Evolutionary conservation across 495 filamentous ascomycete species (phyloP), one percentile per base, ranked within the genome.

Genomic region (Trichoderma gamsii): DNA sequence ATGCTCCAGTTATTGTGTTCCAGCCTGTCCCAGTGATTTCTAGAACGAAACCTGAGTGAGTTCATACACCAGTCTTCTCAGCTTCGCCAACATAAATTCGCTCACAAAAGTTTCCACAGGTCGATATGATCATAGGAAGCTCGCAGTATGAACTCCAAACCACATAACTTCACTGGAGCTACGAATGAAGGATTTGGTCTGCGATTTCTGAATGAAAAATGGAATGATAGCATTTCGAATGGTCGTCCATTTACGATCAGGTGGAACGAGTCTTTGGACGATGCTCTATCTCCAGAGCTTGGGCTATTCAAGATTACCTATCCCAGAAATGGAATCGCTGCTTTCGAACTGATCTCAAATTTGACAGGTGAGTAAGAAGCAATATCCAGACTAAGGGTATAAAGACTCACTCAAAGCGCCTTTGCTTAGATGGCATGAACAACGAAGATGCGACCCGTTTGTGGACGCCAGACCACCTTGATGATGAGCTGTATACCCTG

Each of bases 191-290:
- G 44, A 13, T 21, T 46, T 16, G 65, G 65, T 12, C 43, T 66
- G 9, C 41, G 43, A 23, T 66, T 66, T 35, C 7, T 66, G 16
- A 66, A 66, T 46, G 41, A 49, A 32, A 25, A 35, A 32, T 66
- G 65, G 65, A 66, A 66, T 44, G 65, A 46, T 4, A 66, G 65
- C 43, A 66, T 66, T n/a, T 46, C 65, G 9, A 66, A 66, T 29
- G 65, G 43, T 13, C 44, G 27, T 25, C 65, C 43, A 4, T 46
- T 66, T 32, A 27, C 41, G 9, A 43, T 66, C 11, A n/a, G 29
- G 29, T 66, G 65, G 65, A 66, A 66, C 21, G n/a, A 66, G 43
- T 41, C 65, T 0, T 21, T 66, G 4, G 65, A 51, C 16, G 21
- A n/a, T 2, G 25, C 25, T 32, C 56, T 13, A 13, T 29, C 23